Evolutionary conservation across 768 basidiomycete genomes (phyloP), one percentile per base, ranked within the genome.

Genomic region (Russula griseocarnosa): DNA sequence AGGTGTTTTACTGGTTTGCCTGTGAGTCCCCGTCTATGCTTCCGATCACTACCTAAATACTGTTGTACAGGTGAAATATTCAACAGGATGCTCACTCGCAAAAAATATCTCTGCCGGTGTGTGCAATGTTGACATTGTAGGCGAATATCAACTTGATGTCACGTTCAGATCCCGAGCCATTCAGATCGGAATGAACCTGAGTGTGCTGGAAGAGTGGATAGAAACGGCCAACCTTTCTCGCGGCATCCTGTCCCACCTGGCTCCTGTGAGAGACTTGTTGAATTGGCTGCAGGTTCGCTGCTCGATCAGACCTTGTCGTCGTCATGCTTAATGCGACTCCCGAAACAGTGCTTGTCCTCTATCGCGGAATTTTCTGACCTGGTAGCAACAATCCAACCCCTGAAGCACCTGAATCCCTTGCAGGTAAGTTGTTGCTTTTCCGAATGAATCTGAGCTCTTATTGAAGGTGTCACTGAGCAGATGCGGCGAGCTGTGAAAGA

Each of bases 1-100:
- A 99, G 75, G 86, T 97, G n/a, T 88, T 97, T 79, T 98, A 95
- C 73, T 99, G 97, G 97, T 88, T 94, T 59, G 88, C 94, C 26
- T 92, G 94, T 91, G 79, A 79, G 86, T 73, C 73, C n/a, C 69
- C 77, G 34, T 66, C 76, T 18, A 70, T 70, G 14, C 59, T 32
- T 63, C 69, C 28, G 36, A 22, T 55, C 56, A 36, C 70, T 69
- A 14, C 55, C 60, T 61, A 51, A 36, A 66, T 66, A 62, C 64
- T 62, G 9, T 32, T 58, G 44, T 36, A 3, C 56, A 92, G 90
- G 90, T 72, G 90, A 92, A 74, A 81, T 87, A 47, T 92, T 93
- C 76, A 94, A 93, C 72, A 85, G 92, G 44, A 79, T 94, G 40
- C 75, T 93, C 47, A 90, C 86, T n/a, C 85, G 95, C 60, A 97